These are phyloP conservation scores for Mycena venus DNA, from an alignment of 768 basidiomycete species.

Conservation along the genomic window DNA sequence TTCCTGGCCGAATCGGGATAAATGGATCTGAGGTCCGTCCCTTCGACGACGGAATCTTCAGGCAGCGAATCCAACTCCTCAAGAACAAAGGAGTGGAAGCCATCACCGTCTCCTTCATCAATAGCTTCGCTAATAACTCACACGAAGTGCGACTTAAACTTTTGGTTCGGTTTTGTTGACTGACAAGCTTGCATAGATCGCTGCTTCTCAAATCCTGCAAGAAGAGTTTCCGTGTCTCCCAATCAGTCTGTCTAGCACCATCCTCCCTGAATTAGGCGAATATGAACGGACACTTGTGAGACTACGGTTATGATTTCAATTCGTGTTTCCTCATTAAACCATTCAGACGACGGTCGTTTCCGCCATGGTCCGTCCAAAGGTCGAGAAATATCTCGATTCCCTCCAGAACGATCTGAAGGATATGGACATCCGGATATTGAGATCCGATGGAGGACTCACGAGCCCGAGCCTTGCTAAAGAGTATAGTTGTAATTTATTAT, in stretches of 20 bases:
- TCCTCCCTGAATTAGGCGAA: constrained; percentile 43
- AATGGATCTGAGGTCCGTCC: constrained; percentile 42
- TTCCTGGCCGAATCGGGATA: constrained; percentile 44
- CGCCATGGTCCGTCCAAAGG: constrained; percentile 44
- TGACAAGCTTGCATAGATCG: neutral
- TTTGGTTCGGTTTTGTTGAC: neutral
- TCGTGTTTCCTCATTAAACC: neutral
- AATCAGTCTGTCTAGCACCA: constrained; percentile 39
- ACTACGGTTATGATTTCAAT: too few species aligned
- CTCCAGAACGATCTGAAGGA: constrained; percentile 36
- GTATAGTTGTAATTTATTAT: constrained; percentile 41
- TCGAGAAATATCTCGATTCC: constrained; percentile 40
- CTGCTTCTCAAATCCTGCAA: constrained; percentile 33
- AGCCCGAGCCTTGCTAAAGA: constrained; percentile 40
- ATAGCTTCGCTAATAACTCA: constrained; percentile 41
- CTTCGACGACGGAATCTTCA: constrained; percentile 37
- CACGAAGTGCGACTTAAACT: constrained; percentile 35
- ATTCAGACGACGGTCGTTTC: constrained; percentile 41
- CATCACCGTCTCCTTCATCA: constrained; percentile 43
- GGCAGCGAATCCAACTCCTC: constrained; percentile 32
- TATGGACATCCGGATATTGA: constrained; percentile 40
- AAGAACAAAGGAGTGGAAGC: constrained; percentile 37
- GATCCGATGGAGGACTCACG: constrained; percentile 44
- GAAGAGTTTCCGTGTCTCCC: constrained; percentile 43
- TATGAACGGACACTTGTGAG: constrained; percentile 43